phyloP scores from a whole-genome alignment of 2,329 filamentous ascomycete genomes.

The Neonectria coccinea region DNA sequence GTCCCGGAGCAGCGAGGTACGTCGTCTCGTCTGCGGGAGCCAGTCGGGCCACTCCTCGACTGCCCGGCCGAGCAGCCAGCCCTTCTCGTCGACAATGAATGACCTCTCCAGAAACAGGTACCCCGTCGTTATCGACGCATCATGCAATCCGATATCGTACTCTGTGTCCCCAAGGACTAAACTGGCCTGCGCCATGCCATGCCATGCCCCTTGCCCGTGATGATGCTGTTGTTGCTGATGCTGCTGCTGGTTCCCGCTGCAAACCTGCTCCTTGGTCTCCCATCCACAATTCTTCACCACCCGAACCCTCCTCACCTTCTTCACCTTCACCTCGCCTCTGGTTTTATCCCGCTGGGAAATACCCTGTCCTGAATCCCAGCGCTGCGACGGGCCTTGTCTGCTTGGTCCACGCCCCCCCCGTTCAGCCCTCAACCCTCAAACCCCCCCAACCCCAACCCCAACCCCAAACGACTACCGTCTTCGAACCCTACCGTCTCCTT shows the following conservation, averaged over 20 bases:
- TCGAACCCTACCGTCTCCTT: constrained; percentile 44
- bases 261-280: constrained; percentile 34
- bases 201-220: constrained; percentile 17
- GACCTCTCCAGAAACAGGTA: constrained; percentile 19
- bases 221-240: constrained; percentile 44
- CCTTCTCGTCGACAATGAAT: constrained; percentile 16
- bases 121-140: constrained; percentile 33
- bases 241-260: constrained; percentile 43
- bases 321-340: constrained; percentile 20
- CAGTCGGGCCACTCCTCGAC: constrained; percentile 30
- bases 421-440: constrained; percentile 42
- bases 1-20: constrained; percentile 31
- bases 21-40: constrained; percentile 29
- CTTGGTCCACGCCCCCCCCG: constrained; percentile 39
- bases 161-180: constrained; percentile 35
- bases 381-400: constrained; percentile 23
- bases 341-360: constrained; percentile 27
- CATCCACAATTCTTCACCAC: constrained; percentile 6
- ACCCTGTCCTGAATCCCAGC: constrained; percentile 36
- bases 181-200: constrained; percentile 24
- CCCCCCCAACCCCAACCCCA: constrained; percentile 40
- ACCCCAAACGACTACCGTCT: constrained; percentile 48
- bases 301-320: constrained; percentile 4
- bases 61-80: constrained; percentile 20
- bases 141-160: constrained; percentile 39